Evolutionary conservation across 371 early-diverging fungal genomes (phyloP), one percentile per base, ranked within the genome.

Genomic region (Scutellospora calospora): DNA sequence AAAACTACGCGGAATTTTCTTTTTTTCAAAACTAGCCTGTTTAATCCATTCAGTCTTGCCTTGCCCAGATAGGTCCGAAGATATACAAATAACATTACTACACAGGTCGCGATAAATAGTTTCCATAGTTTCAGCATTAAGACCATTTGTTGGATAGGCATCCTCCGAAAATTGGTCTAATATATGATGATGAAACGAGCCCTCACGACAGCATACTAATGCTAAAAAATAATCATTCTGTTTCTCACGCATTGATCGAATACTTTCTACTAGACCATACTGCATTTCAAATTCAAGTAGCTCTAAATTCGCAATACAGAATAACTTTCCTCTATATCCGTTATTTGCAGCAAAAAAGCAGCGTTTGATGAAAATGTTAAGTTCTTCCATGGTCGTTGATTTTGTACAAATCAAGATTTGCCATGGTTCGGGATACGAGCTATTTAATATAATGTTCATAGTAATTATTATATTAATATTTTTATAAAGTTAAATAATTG

Each of bases 221-320:
- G 72, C 72, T 18, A 80, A 60, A 22, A 22, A 11, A 59, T 57
- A 75, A 29, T 59, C 18, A 1, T 11, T 20, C 8, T 52, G 3
- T 5, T 8, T 75, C 31, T 22, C 31, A 31, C 81, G 55, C 20
- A 75, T 16, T 12, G 52, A 25, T 25, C 77, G n/a, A 27, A 81
- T 73, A 4, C 65, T 38, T 3, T 41, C 29, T 20, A 63, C 63
- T 25, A 81, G 79, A 33, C 14, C n/a, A 22, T 63, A 76, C 59
- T 81, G 81, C 1, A 76, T 81, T 59, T 2, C 80, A 29, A 71
- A 71, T 3, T 80, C 69, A 35, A 81, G 63, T 31, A 63, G 20
- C n/a, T 81, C 81, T 29, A 81, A 81, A 49, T 81, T 75, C 1
- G 81, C 76, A 27, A 81, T 81, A 31, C 81, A 81, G 18, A 59